Evolutionary conservation across 2,329 filamentous ascomycete genomes (phyloP).

Genomic region (Ophiocordyceps camponoti-floridani): DNA sequence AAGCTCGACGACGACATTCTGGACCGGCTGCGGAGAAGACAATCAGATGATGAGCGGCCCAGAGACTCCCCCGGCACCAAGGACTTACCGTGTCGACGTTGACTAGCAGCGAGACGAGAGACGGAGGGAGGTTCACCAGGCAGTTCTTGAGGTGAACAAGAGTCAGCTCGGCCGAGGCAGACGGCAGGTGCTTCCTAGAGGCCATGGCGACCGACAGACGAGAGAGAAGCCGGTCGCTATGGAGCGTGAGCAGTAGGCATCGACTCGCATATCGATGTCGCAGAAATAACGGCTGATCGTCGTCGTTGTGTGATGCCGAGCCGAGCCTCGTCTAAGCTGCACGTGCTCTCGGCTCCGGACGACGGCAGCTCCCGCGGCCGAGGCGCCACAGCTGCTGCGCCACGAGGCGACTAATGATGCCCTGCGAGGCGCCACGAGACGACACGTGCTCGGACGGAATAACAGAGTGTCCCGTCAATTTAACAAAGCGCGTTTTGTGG

Average conservation of each 20-base stretch:
- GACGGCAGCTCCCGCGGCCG: background rate
- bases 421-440: background rate
- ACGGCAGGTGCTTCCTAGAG: constrained; percentile 35
- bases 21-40: constrained; percentile 46
- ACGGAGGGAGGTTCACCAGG: constrained; percentile 77
- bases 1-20: constrained; percentile 93
- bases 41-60: constrained; percentile 5
- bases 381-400: background rate
- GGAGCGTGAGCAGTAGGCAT: background rate
- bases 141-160: constrained; percentile 85
- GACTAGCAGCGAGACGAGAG: constrained; percentile 67
- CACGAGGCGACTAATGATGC: background rate
- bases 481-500: background rate
- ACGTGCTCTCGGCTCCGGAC: constrained; percentile 10
- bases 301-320: background rate
- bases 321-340: constrained; percentile 10
- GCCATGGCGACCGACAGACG: constrained; percentile 17
- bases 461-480: too few relatives aligned
- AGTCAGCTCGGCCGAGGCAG: constrained; percentile 65
- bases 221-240: too few relatives aligned
- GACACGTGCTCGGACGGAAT: background rate
- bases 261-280: background rate
- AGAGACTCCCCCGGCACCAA: background rate
- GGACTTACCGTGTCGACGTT: constrained; percentile 71
- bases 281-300: background rate